These are phyloP conservation scores for Aurantiochytrium sp. DNA, from an alignment of 108 stramenopile species.

Conservation along the genomic window DNA sequence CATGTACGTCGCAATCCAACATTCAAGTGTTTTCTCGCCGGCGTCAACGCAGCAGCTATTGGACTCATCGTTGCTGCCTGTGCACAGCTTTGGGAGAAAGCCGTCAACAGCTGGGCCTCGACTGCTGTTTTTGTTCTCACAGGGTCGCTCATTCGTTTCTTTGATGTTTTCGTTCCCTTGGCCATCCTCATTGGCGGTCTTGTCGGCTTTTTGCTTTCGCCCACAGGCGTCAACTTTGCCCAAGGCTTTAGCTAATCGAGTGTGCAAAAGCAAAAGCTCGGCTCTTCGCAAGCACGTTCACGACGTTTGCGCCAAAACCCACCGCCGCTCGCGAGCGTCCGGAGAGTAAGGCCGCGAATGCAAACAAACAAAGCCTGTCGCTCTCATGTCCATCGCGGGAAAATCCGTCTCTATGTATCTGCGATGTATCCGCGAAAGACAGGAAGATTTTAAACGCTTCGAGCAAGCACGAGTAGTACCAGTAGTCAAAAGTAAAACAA, in stretches of 20 bases:
- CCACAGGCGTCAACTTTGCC: slow-evolving; percentile 51
- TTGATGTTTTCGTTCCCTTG: slow-evolving; percentile 57
- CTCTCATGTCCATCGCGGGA: too few species aligned
- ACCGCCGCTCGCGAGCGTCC: too few species aligned
- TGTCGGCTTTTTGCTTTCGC: slow-evolving; percentile 61
- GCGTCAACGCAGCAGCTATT: slow-evolving; percentile 73
- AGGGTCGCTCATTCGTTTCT: slow-evolving; percentile 53
- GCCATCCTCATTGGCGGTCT: slow-evolving; percentile 62
- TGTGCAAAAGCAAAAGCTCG: neutral
- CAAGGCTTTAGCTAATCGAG: slow-evolving; percentile 27
- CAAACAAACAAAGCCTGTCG: too few species aligned
- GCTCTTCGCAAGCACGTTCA: too few species aligned
- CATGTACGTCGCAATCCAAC: slow-evolving; percentile 61
- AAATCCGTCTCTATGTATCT: too few species aligned
- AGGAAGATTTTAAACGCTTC: too few species aligned
- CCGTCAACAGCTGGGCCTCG: slow-evolving; percentile 60
- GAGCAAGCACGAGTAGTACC: too few species aligned
- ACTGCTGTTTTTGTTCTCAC: slow-evolving; percentile 69
- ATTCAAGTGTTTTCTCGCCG: slow-evolving; percentile 68
- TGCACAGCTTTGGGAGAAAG: slow-evolving; percentile 63
- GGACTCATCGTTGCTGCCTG: slow-evolving; percentile 76
- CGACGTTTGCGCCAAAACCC: too few species aligned
- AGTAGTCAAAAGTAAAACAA: too few species aligned
- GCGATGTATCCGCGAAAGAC: too few species aligned
- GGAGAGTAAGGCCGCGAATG: too few species aligned